A percentile compares a stretch with the other conserved stretches of the same genome.
Evolutionary conservation across 2,329 filamentous ascomycete species (phyloP).

Genomic region (Ascochyta fabae): DNA sequence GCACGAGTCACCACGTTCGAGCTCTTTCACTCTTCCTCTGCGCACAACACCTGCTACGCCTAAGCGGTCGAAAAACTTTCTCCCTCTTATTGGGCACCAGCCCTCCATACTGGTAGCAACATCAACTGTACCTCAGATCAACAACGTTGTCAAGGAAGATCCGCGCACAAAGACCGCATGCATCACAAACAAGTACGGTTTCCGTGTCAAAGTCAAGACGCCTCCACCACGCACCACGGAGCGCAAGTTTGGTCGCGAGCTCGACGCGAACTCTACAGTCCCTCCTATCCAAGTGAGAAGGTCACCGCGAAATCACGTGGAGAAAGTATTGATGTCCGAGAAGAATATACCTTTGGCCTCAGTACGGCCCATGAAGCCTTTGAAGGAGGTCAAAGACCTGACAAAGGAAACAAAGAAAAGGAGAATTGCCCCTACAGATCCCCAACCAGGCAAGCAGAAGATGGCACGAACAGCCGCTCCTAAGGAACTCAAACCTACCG

Average conservation of each 20-base stretch:
- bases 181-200: background rate
- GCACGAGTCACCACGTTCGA: background rate
- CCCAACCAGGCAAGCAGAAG: background rate
- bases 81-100: background rate
- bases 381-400: background rate
- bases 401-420: constrained; percentile 1
- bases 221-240: background rate
- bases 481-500: background rate
- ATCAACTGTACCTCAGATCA: background rate
- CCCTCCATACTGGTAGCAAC: too few relatives aligned
- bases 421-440: background rate
- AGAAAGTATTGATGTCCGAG: background rate
- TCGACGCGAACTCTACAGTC: constrained; percentile 1
- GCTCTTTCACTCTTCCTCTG: background rate
- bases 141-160: background rate
- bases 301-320: constrained; percentile 1
- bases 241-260: constrained; percentile 7
- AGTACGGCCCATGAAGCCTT: background rate
- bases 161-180: background rate
- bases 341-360: background rate
- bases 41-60: background rate
- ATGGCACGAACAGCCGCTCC: background rate
- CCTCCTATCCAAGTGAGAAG: background rate
- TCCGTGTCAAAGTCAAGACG: background rate
- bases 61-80: background rate